Evolutionary conservation across 257 asterid species (phyloP).

Genomic region (Primulina huaijiensis): DNA sequence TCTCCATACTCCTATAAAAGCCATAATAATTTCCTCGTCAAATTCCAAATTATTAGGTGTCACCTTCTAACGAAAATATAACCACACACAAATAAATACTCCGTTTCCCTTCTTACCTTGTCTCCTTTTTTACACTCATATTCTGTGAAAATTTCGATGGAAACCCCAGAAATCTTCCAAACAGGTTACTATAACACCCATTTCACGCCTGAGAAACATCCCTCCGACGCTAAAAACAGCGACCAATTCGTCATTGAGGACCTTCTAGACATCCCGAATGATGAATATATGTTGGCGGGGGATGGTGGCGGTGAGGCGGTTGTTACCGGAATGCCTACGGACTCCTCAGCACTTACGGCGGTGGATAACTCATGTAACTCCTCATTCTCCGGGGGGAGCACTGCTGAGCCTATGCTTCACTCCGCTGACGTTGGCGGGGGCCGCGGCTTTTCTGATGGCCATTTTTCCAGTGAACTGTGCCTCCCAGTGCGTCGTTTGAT

Average conservation of each 20-base stretch:
- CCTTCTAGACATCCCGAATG: slow-evolving; percentile 73
- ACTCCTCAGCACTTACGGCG: slow-evolving; percentile 25
- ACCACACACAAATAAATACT: slow-evolving; percentile 15
- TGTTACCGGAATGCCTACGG: slow-evolving; percentile 20
- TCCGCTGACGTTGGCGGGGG: slow-evolving; percentile 29
- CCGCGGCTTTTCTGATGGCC: slow-evolving; percentile 38
- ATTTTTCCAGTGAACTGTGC: slow-evolving; percentile 62
- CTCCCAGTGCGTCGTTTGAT: slow-evolving; percentile 56
- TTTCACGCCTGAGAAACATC: slow-evolving; percentile 36
- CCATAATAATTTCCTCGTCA: slow-evolving; percentile 64
- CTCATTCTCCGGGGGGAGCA: slow-evolving; percentile 29
- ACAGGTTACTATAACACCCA: slow-evolving; percentile 34
- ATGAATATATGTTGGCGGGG: slow-evolving; percentile 39
- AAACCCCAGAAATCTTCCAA: slow-evolving; percentile 53
- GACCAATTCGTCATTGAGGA: slow-evolving; percentile 76
- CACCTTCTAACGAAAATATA: slow-evolving; percentile 67
- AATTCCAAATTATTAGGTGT: slow-evolving; percentile 58
- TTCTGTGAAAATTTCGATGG: slow-evolving; percentile 38
- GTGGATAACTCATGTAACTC: slow-evolving; percentile 60
- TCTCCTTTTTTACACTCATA: neutral
- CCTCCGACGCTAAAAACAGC: slow-evolving; percentile 38
- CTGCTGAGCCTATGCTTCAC: slow-evolving; percentile 33
- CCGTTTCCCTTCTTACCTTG: neutral
- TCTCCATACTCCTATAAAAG: slow-evolving; percentile 33
- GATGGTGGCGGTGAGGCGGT: slow-evolving; percentile 30